A percentile compares a stretch with the other conserved stretches of the same genome.
Evolutionary conservation across 2,329 filamentous ascomycete species (phyloP).

Genomic region (Apiospora koreana): DNA sequence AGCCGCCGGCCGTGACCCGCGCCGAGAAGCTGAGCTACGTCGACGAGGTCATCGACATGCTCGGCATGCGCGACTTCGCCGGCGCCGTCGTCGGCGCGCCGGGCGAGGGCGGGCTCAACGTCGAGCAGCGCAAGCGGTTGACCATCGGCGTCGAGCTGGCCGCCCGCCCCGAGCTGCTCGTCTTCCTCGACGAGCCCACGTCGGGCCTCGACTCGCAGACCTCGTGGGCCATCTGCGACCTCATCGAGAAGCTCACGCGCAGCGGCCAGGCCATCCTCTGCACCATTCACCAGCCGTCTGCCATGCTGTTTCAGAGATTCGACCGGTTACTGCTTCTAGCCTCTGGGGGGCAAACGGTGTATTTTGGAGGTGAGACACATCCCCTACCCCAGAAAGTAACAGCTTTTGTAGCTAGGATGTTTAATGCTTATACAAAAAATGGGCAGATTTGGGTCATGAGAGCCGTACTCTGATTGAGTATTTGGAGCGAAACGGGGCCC

Average conservation of each 20-base stretch:
- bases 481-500: slow-evolving; percentile 65
- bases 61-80: slow-evolving; percentile 69
- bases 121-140: slow-evolving; percentile 73
- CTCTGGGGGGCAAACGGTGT: slow-evolving; percentile 71
- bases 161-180: slow-evolving; percentile 71
- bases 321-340: slow-evolving; percentile 72
- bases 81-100: slow-evolving; percentile 68
- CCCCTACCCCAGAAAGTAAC: no score
- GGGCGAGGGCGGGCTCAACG: slow-evolving; percentile 43
- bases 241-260: slow-evolving; percentile 64
- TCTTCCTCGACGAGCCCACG: slow-evolving; percentile 76
- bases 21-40: slow-evolving; percentile 68
- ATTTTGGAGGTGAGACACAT: slow-evolving; percentile 32
- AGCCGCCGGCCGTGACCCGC: slow-evolving; percentile 55
- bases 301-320: slow-evolving; percentile 70
- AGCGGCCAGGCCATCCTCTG: slow-evolving; percentile 73
- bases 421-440: slow-evolving; percentile 62
- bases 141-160: slow-evolving; percentile 86
- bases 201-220: slow-evolving; percentile 68
- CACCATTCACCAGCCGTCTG: slow-evolving; percentile 73
- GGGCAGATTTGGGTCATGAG: slow-evolving; percentile 64
- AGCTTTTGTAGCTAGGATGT: slow-evolving; percentile 42
- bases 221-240: slow-evolving; percentile 72
- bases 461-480: slow-evolving; percentile 67
- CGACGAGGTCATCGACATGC: slow-evolving; percentile 65